A percentile compares a stretch with the other conserved stretches of the same genome.
Evolutionary conservation across 2,329 filamentous ascomycete genomes (phyloP).

Genomic region (Mollisiaceae sp.): DNA sequence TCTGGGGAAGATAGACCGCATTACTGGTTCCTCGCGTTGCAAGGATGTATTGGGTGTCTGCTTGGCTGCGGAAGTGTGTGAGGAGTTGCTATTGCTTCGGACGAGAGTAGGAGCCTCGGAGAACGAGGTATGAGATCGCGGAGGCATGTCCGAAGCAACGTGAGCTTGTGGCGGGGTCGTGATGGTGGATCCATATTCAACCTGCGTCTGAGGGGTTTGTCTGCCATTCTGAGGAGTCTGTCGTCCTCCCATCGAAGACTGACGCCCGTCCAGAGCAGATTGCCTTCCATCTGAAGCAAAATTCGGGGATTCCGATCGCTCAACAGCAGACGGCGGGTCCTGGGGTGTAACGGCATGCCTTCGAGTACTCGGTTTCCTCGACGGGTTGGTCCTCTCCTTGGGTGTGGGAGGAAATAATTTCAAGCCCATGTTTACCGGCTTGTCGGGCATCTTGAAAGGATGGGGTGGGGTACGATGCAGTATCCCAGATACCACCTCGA

Average conservation of each 20-base stretch:
- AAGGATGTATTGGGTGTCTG: conserved; percentile 39
- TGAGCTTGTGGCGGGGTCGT: conserved; percentile 37
- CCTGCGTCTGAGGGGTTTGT: conserved; percentile 27
- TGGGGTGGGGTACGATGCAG: conserved; percentile 17
- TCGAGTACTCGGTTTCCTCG: conserved; percentile 38
- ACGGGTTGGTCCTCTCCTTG: conserved; percentile 35
- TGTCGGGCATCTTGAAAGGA: conserved; percentile 36
- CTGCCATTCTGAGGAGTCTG: conserved; percentile 14
- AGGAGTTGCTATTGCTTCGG: conserved; percentile 54
- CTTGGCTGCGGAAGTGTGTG: conserved; percentile 63
- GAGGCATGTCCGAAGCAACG: conserved; percentile 38
- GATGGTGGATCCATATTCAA: conserved; percentile 29
- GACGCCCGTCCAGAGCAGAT: conserved; percentile 31
- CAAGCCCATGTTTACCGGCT: conserved; percentile 39
- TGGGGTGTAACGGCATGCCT: conserved; percentile 34
- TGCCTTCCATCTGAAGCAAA: conserved; percentile 32
- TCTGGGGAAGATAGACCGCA: conserved; percentile 77
- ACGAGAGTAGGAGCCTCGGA: conserved; percentile 57
- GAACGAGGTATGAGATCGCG: conserved; percentile 55
- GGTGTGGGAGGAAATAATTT: conserved; percentile 43
- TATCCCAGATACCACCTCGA: conserved; percentile 32
- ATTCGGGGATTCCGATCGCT: conserved; percentile 35
- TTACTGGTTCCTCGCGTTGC: conserved; percentile 46
- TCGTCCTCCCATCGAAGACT: conserved; percentile 30
- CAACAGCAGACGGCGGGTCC: conserved; percentile 31